phyloP scores from a whole-genome alignment of 352 stramenopile species.

The Aphanomyces cochlioides region DNA sequence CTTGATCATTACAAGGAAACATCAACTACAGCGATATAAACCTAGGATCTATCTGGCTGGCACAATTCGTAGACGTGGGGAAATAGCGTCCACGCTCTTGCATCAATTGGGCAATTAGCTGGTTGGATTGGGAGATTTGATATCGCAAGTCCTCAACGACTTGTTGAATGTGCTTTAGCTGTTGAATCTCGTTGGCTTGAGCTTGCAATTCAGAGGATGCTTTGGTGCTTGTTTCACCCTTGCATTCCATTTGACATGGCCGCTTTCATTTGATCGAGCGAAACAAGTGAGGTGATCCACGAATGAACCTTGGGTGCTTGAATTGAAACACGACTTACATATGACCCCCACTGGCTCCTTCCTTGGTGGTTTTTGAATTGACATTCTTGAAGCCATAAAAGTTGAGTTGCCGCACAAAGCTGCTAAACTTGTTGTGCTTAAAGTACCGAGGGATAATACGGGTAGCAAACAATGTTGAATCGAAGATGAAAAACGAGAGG shows the following conservation, averaged over 20 bases:
- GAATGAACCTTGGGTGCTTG: slow-evolving; percentile 77
- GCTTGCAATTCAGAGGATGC: too few relatives aligned
- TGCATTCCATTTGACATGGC: background rate
- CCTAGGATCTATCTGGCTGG: too few relatives aligned
- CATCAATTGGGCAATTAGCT: background rate
- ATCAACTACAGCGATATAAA: too few relatives aligned
- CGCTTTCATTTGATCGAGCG: slow-evolving; percentile 62
- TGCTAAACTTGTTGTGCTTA: slow-evolving; percentile 91
- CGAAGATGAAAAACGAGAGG: slow-evolving; percentile 88
- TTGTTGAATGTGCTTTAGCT: background rate
- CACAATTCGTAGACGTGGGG: background rate
- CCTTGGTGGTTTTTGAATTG: slow-evolving; percentile 38
- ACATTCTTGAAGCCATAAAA: slow-evolving; percentile 90
- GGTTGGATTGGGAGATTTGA: slow-evolving; percentile 1
- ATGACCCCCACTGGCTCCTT: slow-evolving; percentile 21
- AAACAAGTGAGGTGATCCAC: slow-evolving; percentile 60
- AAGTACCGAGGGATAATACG: slow-evolving; percentile 88
- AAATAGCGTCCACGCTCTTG: background rate
- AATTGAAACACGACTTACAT: slow-evolving; percentile 80
- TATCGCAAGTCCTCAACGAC: background rate
- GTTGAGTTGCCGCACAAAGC: slow-evolving; percentile 91
- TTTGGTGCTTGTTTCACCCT: background rate
- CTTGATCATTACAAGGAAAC: too few relatives aligned
- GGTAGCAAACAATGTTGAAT: slow-evolving; percentile 77
- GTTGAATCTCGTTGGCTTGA: background rate